These are phyloP conservation scores for Eucommia ulmoides DNA, from an alignment of 257 asterid species.

Conservation along the genomic window DNA sequence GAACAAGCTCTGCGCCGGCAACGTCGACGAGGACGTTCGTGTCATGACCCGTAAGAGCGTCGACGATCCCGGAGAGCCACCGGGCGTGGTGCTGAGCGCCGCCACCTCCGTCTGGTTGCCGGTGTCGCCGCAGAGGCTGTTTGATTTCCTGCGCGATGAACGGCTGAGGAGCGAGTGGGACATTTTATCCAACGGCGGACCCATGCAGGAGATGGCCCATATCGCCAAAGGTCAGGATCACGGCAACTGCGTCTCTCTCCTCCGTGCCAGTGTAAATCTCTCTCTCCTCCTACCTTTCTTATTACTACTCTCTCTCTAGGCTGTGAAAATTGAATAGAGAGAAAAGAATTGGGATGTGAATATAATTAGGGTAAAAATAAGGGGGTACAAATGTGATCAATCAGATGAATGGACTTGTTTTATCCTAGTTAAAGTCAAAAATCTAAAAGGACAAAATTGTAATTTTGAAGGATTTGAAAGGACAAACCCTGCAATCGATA, in stretches of 20 bases:
- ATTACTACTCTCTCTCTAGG: too few relatives aligned
- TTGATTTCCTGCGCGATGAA: conserved; percentile 76
- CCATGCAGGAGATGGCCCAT: conserved; percentile 92
- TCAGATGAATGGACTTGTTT: too few relatives aligned
- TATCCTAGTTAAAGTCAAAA: too few relatives aligned
- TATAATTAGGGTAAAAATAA: too few relatives aligned
- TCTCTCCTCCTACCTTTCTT: not conserved
- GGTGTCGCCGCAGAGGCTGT: conserved; percentile 51
- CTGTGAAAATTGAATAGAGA: too few relatives aligned
- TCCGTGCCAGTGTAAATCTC: conserved; percentile 49
- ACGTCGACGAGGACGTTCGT: conserved; percentile 71
- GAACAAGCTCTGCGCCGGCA: conserved; percentile 58
- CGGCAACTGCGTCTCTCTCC: conserved; percentile 85
- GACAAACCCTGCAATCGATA: too few relatives aligned
- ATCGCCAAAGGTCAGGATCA: conserved; percentile 86
- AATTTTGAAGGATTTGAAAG: conserved; percentile 26
- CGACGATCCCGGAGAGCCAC: conserved; percentile 86
- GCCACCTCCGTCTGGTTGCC: conserved; percentile 94
- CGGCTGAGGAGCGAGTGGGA: conserved; percentile 88
- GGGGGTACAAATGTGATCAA: too few relatives aligned
- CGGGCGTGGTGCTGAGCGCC: conserved; percentile 77
- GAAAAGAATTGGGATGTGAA: too few relatives aligned
- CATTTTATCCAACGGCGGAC: conserved; percentile 81
- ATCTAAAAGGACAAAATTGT: conserved; percentile 26
- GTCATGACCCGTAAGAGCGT: conserved; percentile 83